These are phyloP conservation scores for Aspergillus sp. DNA, from an alignment of 2,329 filamentous ascomycete genomes.

Conservation along the genomic window DNA sequence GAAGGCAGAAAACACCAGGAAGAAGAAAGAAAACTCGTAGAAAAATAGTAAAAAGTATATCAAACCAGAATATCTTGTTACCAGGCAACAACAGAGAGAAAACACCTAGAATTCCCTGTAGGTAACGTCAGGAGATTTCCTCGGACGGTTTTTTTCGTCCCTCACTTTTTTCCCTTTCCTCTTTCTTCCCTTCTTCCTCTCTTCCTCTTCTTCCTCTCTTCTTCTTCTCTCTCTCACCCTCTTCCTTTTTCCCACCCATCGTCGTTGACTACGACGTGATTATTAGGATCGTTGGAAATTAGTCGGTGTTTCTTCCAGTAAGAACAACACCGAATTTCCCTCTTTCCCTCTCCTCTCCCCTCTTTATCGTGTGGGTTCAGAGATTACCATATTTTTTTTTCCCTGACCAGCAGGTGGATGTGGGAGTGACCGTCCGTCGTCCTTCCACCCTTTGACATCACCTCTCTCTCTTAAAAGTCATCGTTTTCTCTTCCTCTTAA, in stretches of 20 bases:
- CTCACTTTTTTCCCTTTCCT: constrained; percentile 9
- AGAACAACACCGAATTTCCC: neutral
- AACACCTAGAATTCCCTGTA: too few species aligned
- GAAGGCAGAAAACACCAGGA: neutral
- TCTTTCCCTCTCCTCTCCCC: neutral
- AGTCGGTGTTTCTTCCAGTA: neutral
- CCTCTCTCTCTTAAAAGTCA: neutral
- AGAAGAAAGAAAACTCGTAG: neutral
- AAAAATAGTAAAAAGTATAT: neutral
- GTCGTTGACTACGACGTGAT: constrained; percentile 3
- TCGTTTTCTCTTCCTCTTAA: neutral
- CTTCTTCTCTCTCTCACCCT: constrained; percentile 10
- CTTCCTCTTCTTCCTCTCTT: constrained; percentile 16
- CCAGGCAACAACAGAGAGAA: neutral
- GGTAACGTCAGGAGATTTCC: too few species aligned
- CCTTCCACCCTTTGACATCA: neutral
- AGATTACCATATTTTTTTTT: neutral
- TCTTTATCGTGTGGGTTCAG: neutral
- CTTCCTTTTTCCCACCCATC: constrained; percentile 18
- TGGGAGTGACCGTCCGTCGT: neutral
- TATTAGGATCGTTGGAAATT: constrained; percentile 1
- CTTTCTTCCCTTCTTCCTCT: constrained; percentile 18
- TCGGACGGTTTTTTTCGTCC: constrained; percentile 3
- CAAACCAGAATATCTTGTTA: neutral
- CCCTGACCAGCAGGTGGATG: neutral